Percentiles rank a stretch among this genome's conserved stretches.
phyloP scores from a whole-genome alignment of 2,329 filamentous ascomycete species.

The Verticillium isaacii region DNA sequence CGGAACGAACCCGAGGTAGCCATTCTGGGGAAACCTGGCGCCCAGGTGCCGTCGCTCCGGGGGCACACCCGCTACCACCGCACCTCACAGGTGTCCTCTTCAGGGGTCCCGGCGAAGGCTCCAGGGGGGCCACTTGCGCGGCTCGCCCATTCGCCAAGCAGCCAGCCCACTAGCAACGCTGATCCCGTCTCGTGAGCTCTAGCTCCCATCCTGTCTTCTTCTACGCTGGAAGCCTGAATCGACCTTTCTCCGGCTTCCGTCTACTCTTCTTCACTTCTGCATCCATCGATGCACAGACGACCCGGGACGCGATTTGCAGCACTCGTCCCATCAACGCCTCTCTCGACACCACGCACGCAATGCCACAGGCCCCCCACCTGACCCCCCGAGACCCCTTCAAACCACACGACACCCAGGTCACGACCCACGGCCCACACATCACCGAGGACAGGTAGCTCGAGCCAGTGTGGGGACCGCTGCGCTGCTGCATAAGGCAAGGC shows the following conservation, averaged over 20 bases:
- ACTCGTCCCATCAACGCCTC: neutral
- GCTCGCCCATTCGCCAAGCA: neutral
- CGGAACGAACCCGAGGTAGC: neutral
- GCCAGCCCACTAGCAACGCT: conserved; percentile 1
- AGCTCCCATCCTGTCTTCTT: neutral
- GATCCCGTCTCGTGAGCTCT: conserved; percentile 5
- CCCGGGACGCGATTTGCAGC: neutral
- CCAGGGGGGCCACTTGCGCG: neutral
- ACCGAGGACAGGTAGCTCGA: neutral
- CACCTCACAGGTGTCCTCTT: conserved; percentile 11
- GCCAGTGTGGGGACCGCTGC: neutral
- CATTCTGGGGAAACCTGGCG: neutral
- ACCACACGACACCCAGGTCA: conserved; percentile 17
- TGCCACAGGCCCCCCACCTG: conserved; percentile 18
- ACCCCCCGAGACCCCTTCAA: conserved; percentile 39
- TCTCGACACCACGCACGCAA: neutral
- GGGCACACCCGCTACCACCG: neutral
- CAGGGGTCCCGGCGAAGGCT: conserved; percentile 2
- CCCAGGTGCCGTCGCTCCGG: neutral
- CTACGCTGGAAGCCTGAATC: neutral
- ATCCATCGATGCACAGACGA: conserved; percentile 9
- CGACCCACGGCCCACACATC: conserved; percentile 24
- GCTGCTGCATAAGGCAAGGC: neutral
- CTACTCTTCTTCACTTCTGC: conserved; percentile 11
- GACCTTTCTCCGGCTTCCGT: neutral